Evolutionary conservation across 345 rosid genomes (phyloP).

Genomic region (Citrus inodora): DNA sequence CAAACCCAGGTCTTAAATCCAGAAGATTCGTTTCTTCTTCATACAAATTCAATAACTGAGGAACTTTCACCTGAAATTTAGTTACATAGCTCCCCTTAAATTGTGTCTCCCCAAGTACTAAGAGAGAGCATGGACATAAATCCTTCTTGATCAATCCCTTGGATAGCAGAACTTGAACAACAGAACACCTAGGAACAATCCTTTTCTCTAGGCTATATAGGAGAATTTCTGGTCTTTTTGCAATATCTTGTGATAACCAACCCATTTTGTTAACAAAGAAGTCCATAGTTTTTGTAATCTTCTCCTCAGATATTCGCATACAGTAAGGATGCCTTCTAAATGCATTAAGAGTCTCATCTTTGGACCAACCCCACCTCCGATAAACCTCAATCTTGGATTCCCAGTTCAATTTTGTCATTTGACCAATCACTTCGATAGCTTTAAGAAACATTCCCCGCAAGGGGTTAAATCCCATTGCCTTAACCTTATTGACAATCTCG

Average conservation of each 20-base stretch:
- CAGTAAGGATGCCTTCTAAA: constrained; percentile 22
- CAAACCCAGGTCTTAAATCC: neutral
- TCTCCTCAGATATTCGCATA: constrained; percentile 23
- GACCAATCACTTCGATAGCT: neutral
- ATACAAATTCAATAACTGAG: neutral
- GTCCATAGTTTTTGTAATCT: constrained; percentile 19
- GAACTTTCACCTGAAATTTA: neutral
- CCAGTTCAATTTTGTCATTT: constrained; percentile 4
- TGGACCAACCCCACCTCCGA: constrained; percentile 24
- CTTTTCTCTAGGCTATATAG: constrained; percentile 26
- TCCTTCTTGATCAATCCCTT: constrained; percentile 14
- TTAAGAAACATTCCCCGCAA: neutral
- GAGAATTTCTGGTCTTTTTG: neutral
- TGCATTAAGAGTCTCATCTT: constrained; percentile 17
- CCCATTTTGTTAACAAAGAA: constrained; percentile 29
- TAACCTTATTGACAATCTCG: constrained; percentile 2
- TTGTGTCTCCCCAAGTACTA: neutral
- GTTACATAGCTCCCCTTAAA: neutral
- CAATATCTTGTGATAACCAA: constrained; percentile 10
- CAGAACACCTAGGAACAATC: constrained; percentile 26
- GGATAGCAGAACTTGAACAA: constrained; percentile 13
- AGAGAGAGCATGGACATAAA: neutral
- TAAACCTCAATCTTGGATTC: constrained; percentile 1
- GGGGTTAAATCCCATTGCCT: constrained; percentile 10
- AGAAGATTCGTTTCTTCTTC: neutral